Evolutionary conservation across 441 rosid genomes (phyloP).

Genomic region (Macaranga tanarius): DNA sequence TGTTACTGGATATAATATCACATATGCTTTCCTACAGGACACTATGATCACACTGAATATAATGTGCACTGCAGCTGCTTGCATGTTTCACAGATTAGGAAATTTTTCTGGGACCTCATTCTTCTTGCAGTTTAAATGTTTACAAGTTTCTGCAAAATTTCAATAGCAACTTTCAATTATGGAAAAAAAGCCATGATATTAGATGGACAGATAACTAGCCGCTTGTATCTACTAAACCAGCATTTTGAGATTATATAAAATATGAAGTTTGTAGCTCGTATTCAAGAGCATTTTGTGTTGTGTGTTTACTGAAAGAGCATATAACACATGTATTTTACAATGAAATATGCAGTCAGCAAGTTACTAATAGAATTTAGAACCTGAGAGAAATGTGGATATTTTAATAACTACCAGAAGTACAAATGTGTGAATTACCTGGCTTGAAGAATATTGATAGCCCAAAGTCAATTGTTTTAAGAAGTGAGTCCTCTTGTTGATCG

Average conservation of each 20-base stretch:
- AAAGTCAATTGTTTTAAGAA: conserved; percentile 88
- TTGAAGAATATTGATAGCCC: conserved; percentile 91
- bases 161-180: not conserved
- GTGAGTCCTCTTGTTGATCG: conserved; percentile 70
- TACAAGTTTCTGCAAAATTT: not conserved
- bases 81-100: too few relatives aligned
- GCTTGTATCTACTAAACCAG: not conserved
- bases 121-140: too few relatives aligned
- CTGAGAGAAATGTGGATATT: not conserved
- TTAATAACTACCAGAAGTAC: not conserved
- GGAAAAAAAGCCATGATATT: not conserved
- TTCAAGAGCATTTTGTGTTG: not conserved
- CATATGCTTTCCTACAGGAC: not conserved
- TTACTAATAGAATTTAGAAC: not conserved
- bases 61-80: not conserved
- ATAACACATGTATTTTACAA: not conserved
- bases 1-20: not conserved
- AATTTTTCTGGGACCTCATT: too few relatives aligned
- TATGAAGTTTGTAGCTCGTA: not conserved
- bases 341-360: not conserved
- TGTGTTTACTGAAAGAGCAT: not conserved
- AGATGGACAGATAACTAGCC: not conserved
- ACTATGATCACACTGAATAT: not conserved
- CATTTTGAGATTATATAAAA: not conserved
- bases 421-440: conserved; percentile 57